phyloP scores from a whole-genome alignment of 208 protist species.

The Crithidia brevicula region DNA sequence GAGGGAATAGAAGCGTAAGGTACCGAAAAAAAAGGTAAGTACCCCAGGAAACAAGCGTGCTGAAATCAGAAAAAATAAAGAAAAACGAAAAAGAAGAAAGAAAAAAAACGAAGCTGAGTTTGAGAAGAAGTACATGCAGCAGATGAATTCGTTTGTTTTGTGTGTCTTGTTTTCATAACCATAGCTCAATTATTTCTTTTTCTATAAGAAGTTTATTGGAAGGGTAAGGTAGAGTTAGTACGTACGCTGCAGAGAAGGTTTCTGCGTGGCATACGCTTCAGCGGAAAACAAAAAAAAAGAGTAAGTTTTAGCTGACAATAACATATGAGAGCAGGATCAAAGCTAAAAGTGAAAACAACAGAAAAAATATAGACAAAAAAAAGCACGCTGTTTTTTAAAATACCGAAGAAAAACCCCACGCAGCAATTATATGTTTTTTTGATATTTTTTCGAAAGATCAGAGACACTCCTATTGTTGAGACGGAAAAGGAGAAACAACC shows the following conservation, averaged over 20 bases:
- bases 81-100: slow-evolving; percentile 11
- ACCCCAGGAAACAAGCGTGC: background rate
- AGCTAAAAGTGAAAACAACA: slow-evolving; percentile 5
- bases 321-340: background rate
- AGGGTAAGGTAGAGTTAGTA: slow-evolving; percentile 7
- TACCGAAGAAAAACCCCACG: slow-evolving; percentile 26
- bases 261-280: background rate
- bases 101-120: background rate
- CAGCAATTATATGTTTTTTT: slow-evolving; percentile 5
- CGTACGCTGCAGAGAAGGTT: background rate
- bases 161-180: background rate
- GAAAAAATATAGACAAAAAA: slow-evolving; percentile 11
- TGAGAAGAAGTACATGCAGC: background rate
- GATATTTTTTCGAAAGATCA: no score
- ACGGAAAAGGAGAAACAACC: slow-evolving; percentile 10
- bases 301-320: no score
- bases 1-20: background rate
- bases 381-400: slow-evolving; percentile 15
- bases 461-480: background rate
- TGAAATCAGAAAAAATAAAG: slow-evolving; percentile 15
- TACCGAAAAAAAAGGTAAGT: slow-evolving; percentile 2
- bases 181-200: background rate
- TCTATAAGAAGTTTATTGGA: no score
- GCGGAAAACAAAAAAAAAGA: no score
- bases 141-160: background rate